Evolutionary conservation across 2,329 filamentous ascomycete species (phyloP).

Genomic region (Trichoderma atroviride): DNA sequence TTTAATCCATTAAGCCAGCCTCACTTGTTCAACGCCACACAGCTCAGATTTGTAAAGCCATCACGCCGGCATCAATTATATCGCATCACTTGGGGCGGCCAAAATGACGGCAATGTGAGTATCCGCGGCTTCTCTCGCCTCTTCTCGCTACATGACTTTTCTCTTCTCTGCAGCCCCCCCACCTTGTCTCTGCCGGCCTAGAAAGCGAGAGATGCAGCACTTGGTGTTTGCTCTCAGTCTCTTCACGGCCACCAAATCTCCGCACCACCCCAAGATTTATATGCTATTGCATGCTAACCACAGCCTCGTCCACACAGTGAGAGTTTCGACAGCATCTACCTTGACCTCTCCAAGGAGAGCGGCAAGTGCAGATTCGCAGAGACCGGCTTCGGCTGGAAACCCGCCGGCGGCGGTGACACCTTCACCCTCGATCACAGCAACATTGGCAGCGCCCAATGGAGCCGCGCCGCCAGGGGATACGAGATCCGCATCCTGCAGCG

Average conservation of each 20-base stretch:
- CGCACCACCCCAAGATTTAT: neutral
- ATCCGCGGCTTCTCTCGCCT: neutral
- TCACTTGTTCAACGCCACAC: conserved; percentile 14
- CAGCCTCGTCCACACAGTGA: conserved; percentile 56
- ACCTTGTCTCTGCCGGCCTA: neutral
- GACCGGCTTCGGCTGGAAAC: conserved; percentile 94
- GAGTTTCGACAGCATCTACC: conserved; percentile 95
- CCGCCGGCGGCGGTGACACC: conserved; percentile 80
- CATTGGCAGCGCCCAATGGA: conserved; percentile 90
- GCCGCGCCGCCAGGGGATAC: conserved; percentile 85
- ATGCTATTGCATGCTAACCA: neutral
- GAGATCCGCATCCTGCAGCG: conserved; percentile 90
- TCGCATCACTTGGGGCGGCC: neutral
- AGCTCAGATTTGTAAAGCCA: conserved; percentile 7
- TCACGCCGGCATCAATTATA: neutral
- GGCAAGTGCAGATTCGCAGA: conserved; percentile 96
- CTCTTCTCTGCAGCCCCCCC: neutral
- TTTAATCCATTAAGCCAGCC: conserved; percentile 24
- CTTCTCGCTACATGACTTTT: neutral
- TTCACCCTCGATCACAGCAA: conserved; percentile 90
- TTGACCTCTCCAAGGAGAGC: conserved; percentile 89
- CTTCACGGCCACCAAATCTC: neutral
- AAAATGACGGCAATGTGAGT: conserved; percentile 47
- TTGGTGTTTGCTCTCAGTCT: neutral
- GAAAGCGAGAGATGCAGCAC: neutral